Percentiles rank a stretch among this genome's conserved stretches.
phyloP scores from a whole-genome alignment of 1,284 basidiomycete genomes.

The Volvariella volvacea region DNA sequence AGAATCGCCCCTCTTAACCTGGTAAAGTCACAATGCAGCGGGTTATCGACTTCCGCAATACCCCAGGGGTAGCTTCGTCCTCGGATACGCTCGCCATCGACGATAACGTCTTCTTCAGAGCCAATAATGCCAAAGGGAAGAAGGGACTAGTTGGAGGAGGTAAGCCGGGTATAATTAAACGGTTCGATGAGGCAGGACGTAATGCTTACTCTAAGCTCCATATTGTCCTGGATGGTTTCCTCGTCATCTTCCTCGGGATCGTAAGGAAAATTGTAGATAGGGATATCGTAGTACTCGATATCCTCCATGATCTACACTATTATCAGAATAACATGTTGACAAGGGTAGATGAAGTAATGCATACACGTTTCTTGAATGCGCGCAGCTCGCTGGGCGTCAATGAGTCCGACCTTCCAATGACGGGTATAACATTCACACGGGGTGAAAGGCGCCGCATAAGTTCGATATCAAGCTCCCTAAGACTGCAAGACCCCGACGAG shows the following conservation, averaged over 20 bases:
- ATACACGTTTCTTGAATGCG: constrained; percentile 90
- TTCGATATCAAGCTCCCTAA: constrained; percentile 97
- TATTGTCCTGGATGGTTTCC: constrained; percentile 95
- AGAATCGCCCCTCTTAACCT: constrained; percentile 83
- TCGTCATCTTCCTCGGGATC: constrained; percentile 98
- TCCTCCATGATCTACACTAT: constrained; percentile 87
- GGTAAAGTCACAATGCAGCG: constrained; percentile 92
- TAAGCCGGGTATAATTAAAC: too few relatives aligned
- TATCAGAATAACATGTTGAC: constrained; percentile 5
- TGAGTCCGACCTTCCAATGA: constrained; percentile 93
- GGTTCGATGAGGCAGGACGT: neutral
- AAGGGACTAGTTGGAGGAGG: constrained; percentile 43
- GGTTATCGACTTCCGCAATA: constrained; percentile 95
- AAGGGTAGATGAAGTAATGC: constrained; percentile 17
- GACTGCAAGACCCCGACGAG: constrained; percentile 32
- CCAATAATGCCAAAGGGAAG: constrained; percentile 96
- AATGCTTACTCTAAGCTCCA: constrained; percentile 68
- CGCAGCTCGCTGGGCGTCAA: constrained; percentile 82
- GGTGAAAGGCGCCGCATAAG: constrained; percentile 91
- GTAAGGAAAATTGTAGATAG: constrained; percentile 99
- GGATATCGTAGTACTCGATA: constrained; percentile 94
- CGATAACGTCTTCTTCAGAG: constrained; percentile 89
- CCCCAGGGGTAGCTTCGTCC: constrained; percentile 96
- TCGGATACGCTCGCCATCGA: constrained; percentile 83
- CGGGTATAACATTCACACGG: constrained; percentile 97